A percentile compares a stretch with the other conserved stretches of the same genome.
phyloP scores from a whole-genome alignment of 306 rosid species.

The Macrotyloma uniflorum region DNA sequence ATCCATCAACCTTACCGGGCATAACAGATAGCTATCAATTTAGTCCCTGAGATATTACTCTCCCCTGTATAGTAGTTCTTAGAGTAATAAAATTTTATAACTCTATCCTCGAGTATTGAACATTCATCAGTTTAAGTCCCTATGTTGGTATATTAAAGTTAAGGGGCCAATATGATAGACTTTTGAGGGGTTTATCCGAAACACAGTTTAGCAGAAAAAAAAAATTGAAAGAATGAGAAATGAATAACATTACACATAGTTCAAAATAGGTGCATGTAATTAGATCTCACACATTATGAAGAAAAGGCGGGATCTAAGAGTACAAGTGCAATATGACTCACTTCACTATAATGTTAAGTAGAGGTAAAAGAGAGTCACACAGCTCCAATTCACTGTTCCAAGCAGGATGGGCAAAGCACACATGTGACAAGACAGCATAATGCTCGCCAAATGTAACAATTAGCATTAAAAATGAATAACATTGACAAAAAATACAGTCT shows the following conservation, averaged over 20 bases:
- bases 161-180: not conserved
- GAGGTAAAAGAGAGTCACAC: not conserved
- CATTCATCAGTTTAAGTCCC: too few species aligned
- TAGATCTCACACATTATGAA: slow-evolving; percentile 18
- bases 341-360: not conserved
- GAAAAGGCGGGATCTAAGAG: not conserved
- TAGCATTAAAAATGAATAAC: not conserved
- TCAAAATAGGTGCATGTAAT: not conserved
- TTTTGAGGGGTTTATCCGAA: too few species aligned
- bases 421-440: not conserved
- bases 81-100: not conserved
- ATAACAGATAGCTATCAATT: not conserved
- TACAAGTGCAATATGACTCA: not conserved
- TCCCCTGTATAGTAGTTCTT: not conserved
- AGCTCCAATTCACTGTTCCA: not conserved
- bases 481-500: too few species aligned
- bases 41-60: not conserved
- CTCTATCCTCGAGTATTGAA: too few species aligned
- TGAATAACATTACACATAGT: too few species aligned
- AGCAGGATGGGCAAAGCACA: not conserved
- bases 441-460: not conserved
- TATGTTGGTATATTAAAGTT: not conserved
- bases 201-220: not conserved
- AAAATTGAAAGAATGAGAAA: not conserved
- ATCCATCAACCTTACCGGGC: not conserved